Percentiles rank a stretch among this genome's conserved stretches.
These are phyloP conservation scores for Aspergillus incahuasiensis DNA, from an alignment of 495 filamentous ascomycete genomes.

Conservation along the genomic window DNA sequence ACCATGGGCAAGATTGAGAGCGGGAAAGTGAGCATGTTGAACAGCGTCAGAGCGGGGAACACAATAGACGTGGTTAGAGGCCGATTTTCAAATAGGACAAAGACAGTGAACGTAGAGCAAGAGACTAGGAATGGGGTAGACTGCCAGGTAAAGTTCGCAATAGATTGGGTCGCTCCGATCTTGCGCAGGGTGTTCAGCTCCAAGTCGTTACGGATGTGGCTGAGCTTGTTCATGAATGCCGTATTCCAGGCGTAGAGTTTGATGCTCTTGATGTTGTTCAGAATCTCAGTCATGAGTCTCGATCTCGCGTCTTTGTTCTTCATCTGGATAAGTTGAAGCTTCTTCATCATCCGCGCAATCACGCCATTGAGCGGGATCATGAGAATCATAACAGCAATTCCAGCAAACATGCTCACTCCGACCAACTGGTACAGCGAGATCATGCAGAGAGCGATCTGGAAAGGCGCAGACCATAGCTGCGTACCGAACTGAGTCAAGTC, in stretches of 20 bases:
- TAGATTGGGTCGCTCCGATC: constrained; percentile 87
- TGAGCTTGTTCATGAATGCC: constrained; percentile 96
- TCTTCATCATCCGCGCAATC: constrained; percentile 92
- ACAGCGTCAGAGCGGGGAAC: constrained; percentile 88
- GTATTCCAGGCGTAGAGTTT: constrained; percentile 97
- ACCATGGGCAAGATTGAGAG: constrained; percentile 95
- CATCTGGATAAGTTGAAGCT: constrained; percentile 92
- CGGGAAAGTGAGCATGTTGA: constrained; percentile 93
- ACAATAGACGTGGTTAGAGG: constrained; percentile 93
- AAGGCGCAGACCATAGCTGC: constrained; percentile 92
- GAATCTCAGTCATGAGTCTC: constrained; percentile 90
- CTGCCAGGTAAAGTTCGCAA: constrained; percentile 99
- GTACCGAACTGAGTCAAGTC: constrained; percentile 94
- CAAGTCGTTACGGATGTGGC: constrained; percentile 88
- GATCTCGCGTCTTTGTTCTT: constrained; percentile 97
- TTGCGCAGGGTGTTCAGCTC: constrained; percentile 94
- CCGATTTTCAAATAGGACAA: constrained; percentile 72
- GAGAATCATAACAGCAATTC: constrained; percentile 89
- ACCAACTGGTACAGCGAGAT: constrained; percentile 89
- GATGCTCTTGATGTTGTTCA: constrained; percentile 99
- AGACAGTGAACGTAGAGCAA: constrained; percentile 93
- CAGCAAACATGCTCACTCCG: constrained; percentile 92
- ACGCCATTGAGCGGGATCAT: constrained; percentile 97
- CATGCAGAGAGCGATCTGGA: constrained; percentile 96
- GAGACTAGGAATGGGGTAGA: constrained; percentile 98